Conservation (phyloP, 2,329 filamentous ascomycete species). For the Phyllosticta citribraziliensis region DNA sequence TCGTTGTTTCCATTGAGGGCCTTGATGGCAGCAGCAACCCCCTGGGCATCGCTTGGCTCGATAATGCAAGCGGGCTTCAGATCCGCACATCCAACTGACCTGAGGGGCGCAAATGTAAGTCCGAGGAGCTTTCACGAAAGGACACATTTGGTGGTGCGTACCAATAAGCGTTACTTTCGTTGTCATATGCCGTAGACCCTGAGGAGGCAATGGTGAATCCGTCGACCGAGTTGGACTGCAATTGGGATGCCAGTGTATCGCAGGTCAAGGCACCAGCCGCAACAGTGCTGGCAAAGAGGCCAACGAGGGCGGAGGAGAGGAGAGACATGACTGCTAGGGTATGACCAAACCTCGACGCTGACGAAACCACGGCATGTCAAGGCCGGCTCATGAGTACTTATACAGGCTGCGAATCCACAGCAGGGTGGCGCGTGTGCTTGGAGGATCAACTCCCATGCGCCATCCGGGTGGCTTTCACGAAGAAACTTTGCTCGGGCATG, state of each 20-base stretch:
- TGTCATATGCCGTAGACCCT: background rate
- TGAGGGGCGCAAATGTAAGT: background rate
- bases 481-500: background rate
- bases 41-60: conserved; percentile 23
- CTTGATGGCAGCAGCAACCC: conserved; percentile 45
- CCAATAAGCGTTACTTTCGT: conserved; percentile 5
- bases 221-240: background rate
- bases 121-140: background rate
- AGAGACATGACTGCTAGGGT: background rate
- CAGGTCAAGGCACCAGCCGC: conserved; percentile 6
- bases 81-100: conserved; percentile 23
- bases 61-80: conserved; percentile 24
- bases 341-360: background rate
- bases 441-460: background rate
- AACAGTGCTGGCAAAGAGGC: background rate
- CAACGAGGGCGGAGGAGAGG: background rate
- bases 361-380: background rate
- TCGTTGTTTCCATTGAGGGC: conserved; percentile 33
- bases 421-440: background rate
- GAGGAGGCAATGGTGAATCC: background rate
- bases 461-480: background rate
- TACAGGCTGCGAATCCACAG: background rate
- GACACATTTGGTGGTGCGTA: background rate
- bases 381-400: background rate
- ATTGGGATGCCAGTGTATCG: conserved; percentile 1